Percentiles rank a stretch among this genome's conserved stretches.
Evolutionary conservation across 1,284 basidiomycete species (phyloP).

Genomic region (Ceraceosorus guamensis): DNA sequence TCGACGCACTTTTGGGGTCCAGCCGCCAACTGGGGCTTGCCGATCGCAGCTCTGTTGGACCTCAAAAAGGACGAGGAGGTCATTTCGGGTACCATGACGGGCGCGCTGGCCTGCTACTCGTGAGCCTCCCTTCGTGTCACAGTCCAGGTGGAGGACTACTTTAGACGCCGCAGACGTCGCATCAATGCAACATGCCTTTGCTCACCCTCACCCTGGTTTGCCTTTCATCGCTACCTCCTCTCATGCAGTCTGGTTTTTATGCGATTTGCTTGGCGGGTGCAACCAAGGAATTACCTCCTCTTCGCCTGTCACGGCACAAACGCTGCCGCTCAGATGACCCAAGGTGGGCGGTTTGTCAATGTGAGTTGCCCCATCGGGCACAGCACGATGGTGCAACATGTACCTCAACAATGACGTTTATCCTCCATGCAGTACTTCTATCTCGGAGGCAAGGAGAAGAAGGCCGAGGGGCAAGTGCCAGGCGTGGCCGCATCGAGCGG

Average conservation of each 20-base stretch:
- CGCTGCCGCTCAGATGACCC: conserved; percentile 37
- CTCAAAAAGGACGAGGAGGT: conserved; percentile 43
- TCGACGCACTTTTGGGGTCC: conserved; percentile 49
- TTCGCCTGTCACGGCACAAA: conserved; percentile 46
- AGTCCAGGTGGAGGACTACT: not conserved
- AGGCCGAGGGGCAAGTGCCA: too few species aligned
- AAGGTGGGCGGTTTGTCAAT: conserved; percentile 27
- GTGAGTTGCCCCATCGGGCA: conserved; percentile 19
- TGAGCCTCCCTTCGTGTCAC: conserved; percentile 5
- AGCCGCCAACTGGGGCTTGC: conserved; percentile 46
- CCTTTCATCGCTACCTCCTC: not conserved
- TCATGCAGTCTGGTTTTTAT: conserved; percentile 34
- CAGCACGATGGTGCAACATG: not conserved
- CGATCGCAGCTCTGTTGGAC: conserved; percentile 44
- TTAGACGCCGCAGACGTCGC: not conserved
- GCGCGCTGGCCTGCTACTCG: conserved; percentile 39
- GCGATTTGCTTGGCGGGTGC: conserved; percentile 46
- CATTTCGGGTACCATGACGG: conserved; percentile 44
- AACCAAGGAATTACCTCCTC: conserved; percentile 45
- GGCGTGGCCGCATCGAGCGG: too few species aligned
- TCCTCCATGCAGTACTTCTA: conserved; percentile 25
- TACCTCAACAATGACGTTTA: conserved; percentile 6
- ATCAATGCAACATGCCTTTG: not conserved
- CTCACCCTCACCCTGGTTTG: not conserved
- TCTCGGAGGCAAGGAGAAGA: conserved; percentile 32